Evolutionary conservation across 1,284 basidiomycete genomes (phyloP).

Genomic region (Termitomyces sp.): DNA sequence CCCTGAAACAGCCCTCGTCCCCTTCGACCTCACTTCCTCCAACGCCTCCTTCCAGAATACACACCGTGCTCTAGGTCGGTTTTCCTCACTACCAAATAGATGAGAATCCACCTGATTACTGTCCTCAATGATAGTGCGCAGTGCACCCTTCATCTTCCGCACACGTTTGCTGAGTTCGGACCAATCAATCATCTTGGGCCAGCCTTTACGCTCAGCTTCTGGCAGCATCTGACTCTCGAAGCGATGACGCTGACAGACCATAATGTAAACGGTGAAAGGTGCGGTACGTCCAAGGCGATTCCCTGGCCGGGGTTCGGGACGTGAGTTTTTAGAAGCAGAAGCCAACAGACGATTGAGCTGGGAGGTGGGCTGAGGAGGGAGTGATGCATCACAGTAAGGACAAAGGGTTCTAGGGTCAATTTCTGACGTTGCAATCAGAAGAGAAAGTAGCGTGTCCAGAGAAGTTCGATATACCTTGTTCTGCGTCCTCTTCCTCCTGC

Average conservation of each 20-base stretch:
- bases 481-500: background rate
- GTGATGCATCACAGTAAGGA: conserved; percentile 69
- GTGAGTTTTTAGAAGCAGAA: conserved; percentile 45
- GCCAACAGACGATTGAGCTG: conserved; percentile 51
- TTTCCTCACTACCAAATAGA: conserved; percentile 15
- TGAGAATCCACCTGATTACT: conserved; percentile 23
- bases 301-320: conserved; percentile 55
- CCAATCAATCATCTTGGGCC: conserved; percentile 73
- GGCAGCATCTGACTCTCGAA: conserved; percentile 71
- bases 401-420: conserved; percentile 64
- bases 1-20: conserved; percentile 57
- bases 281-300: conserved; percentile 68
- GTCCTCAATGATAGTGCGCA: conserved; percentile 50
- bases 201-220: conserved; percentile 59
- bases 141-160: conserved; percentile 34
- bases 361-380: conserved; percentile 60
- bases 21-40: conserved; percentile 55
- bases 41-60: conserved; percentile 66
- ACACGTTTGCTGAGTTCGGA: conserved; percentile 47
- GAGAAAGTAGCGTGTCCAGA: conserved; percentile 20
- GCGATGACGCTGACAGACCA: conserved; percentile 69
- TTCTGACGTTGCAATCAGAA: conserved; percentile 18
- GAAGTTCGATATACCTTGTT: background rate
- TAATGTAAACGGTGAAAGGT: conserved; percentile 53
- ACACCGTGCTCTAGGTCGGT: conserved; percentile 43